These are phyloP conservation scores for Fusarium sp. DNA, from an alignment of 2,329 filamentous ascomycete species.

Conservation along the genomic window DNA sequence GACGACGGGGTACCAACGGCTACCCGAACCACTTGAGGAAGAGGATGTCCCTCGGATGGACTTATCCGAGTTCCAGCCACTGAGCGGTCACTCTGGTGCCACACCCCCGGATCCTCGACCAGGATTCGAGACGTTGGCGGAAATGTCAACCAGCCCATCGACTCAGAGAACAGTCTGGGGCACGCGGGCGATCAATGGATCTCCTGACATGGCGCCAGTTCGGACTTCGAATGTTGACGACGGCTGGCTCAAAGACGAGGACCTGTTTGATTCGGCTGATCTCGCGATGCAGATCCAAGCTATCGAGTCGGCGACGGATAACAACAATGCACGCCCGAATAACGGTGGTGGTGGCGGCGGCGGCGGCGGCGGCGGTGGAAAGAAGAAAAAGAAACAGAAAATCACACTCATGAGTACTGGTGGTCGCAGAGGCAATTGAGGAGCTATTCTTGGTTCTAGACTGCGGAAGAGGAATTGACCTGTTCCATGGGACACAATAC, in stretches of 20 bases:
- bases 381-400: slow-evolving; percentile 75
- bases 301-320: slow-evolving; percentile 52
- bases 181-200: slow-evolving; percentile 72
- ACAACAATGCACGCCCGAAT: slow-evolving; percentile 29
- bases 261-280: slow-evolving; percentile 70
- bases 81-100: slow-evolving; percentile 59
- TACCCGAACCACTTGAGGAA: slow-evolving; percentile 51
- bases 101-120: slow-evolving; percentile 65
- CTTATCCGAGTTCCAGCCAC: slow-evolving; percentile 70
- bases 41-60: slow-evolving; percentile 54
- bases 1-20: slow-evolving; percentile 51
- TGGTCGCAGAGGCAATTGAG: slow-evolving; percentile 57
- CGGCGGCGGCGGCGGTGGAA: slow-evolving; percentile 51
- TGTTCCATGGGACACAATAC: slow-evolving; percentile 6
- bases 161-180: slow-evolving; percentile 88
- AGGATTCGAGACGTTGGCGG: slow-evolving; percentile 73
- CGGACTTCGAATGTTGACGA: slow-evolving; percentile 61
- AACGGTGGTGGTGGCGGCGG: slow-evolving; percentile 37
- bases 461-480: background rate
- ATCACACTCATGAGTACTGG: slow-evolving; percentile 76
- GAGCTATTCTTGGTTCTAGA: slow-evolving; percentile 7
- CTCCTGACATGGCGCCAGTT: slow-evolving; percentile 60
- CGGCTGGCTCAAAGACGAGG: slow-evolving; percentile 86
- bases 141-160: slow-evolving; percentile 81
- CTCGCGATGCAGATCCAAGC: slow-evolving; percentile 66